Evolutionary conservation across 2,329 filamentous ascomycete genomes (phyloP), one percentile per base, ranked within the genome.

Genomic region (Aspergillus hiratsukae): DNA sequence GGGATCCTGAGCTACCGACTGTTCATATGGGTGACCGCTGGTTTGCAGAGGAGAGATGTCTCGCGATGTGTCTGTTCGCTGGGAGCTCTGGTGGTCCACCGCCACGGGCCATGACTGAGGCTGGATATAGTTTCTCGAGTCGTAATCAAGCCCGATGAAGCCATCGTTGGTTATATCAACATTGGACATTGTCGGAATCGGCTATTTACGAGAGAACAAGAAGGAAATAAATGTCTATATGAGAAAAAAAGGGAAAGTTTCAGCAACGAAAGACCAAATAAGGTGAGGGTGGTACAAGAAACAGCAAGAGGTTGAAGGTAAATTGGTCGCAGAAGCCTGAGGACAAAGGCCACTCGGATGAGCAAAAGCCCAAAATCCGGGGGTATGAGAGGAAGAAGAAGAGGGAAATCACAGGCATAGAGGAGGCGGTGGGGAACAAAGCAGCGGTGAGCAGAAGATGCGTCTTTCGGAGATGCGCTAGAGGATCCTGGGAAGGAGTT

Each of bases 61-160:
- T 61, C 75, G 73, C 58, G 65, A 68, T 48, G 68, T 68, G 55
- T 76, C 72, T 45, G 71, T 63, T 61, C 68, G 69, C 53, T 70
- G 69, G 52, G 69, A 61, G 59, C 71, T 66, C 49, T 76, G 73
- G 55, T 76, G 73, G 59, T 76, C 73, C 58, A 77, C 70, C 51
- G 73, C 60, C 52, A 78, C 69, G 52, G 76, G 71, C 77, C 76
- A 79, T 60, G 71, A 66, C 60, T 72, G 66, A 61, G 72, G 67
- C 57, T 74, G 70, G 58, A 75, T 70, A 68, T 78, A 80, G 50
- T 64, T 70, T 71, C 76, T 75, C 56, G 76, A 73, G 65, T 79
- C 77, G 60, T 78, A 78, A 55, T 80, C 77, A 61, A 78, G 73
- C 61, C 73, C 75, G 61, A 76, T 70, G 55, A 80, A 72, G 66